A percentile compares a stretch with the other conserved stretches of the same genome.
phyloP scores from a whole-genome alignment of 2,329 filamentous ascomycete genomes.

The Apiospora aurea region DNA sequence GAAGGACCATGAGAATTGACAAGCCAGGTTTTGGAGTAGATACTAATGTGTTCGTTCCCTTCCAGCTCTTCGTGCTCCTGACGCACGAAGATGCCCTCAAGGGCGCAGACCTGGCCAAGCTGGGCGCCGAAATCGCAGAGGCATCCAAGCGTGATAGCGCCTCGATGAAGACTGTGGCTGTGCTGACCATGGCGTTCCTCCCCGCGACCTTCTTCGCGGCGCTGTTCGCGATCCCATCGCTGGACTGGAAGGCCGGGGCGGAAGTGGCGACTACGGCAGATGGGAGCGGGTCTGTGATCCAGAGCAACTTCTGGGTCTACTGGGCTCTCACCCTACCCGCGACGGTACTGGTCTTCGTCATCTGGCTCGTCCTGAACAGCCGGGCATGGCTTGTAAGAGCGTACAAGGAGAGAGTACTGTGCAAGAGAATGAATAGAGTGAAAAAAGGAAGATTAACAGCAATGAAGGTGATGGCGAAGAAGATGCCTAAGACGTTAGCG shows the following conservation, averaged over 20 bases:
- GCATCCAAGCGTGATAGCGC: no score
- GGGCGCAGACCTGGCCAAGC: constrained; percentile 32
- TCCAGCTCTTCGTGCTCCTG: constrained; percentile 35
- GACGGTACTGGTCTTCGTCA: constrained; percentile 30
- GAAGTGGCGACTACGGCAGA: not conserved
- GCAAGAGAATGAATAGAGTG: not conserved
- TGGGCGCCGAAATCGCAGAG: constrained; percentile 32
- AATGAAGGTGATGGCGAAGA: not conserved
- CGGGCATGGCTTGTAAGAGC: not conserved
- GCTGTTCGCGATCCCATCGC: no score
- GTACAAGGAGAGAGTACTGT: not conserved
- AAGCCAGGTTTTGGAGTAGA: not conserved
- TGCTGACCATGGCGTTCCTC: no score
- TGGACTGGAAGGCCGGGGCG: no score
- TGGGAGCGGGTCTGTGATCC: constrained; percentile 25
- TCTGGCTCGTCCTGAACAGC: constrained; percentile 33
- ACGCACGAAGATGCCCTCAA: constrained; percentile 36
- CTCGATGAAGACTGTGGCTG: no score
- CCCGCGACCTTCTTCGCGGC: no score
- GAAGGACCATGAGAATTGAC: no score
- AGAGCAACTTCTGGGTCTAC: constrained; percentile 30
- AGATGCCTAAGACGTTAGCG: not conserved
- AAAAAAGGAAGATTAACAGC: not conserved
- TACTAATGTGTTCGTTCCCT: not conserved
- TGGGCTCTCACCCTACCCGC: constrained; percentile 59